phyloP scores from a whole-genome alignment of 202 grass and related monocot species.

The Setaria italica region DNA sequence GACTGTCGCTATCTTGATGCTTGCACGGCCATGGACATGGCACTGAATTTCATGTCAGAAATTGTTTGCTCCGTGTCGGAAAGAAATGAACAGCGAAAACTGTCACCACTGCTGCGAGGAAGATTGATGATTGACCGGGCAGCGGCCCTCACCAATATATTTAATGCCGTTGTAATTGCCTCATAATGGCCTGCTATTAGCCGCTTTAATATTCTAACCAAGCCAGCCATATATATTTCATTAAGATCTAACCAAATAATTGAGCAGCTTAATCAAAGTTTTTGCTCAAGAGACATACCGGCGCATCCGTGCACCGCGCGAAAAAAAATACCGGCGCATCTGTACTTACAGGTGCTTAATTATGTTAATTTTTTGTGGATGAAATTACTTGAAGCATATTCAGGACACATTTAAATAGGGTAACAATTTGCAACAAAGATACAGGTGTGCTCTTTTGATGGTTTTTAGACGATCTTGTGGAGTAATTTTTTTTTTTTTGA shows the following conservation, averaged over 20 bases:
- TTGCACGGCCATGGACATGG: constrained; percentile 24
- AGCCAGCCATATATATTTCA: neutral
- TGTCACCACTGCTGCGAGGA: neutral
- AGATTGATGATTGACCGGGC: constrained; percentile 31
- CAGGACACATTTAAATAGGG: neutral
- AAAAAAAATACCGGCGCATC: too few relatives aligned
- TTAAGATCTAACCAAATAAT: neutral
- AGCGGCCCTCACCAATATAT: constrained; percentile 13
- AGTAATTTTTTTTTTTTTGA: neutral
- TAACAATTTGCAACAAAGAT: neutral
- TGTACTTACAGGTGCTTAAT: neutral
- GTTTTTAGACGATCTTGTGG: neutral
- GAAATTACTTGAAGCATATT: neutral
- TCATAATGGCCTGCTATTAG: constrained; percentile 11
- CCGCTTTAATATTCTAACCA: constrained; percentile 3
- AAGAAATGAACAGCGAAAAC: constrained; percentile 24
- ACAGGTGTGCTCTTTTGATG: neutral
- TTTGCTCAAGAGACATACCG: neutral
- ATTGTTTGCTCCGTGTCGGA: constrained; percentile 23
- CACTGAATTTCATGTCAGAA: constrained; percentile 38
- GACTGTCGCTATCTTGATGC: neutral
- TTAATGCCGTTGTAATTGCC: constrained; percentile 40
- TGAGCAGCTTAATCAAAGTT: neutral
- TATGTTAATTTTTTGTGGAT: too few relatives aligned
- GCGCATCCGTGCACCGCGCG: too few relatives aligned